Percentiles rank a stretch among this genome's conserved stretches.
Conservation (phyloP, 129 eudicot species). For the Saussurea involucrata region DNA sequence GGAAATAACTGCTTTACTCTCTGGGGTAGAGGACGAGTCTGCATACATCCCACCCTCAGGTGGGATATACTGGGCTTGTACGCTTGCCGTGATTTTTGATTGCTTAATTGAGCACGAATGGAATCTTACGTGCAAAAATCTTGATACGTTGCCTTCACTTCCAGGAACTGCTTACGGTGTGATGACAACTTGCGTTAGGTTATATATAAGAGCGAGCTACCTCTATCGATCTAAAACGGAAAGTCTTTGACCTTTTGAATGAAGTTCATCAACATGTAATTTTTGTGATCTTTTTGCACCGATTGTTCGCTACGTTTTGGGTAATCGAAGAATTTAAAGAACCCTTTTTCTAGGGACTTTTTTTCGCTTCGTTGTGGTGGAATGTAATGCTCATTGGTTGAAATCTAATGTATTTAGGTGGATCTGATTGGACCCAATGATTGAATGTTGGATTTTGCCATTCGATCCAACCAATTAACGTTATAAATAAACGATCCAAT, state of each 20-base stretch:
- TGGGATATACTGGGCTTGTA: background rate
- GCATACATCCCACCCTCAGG: background rate
- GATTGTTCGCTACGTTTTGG: constrained; percentile 18
- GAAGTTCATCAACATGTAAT: constrained; percentile 1
- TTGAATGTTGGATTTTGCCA: background rate
- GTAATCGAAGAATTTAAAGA: constrained; percentile 9
- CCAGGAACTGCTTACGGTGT: constrained; percentile 85
- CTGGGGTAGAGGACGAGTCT: background rate
- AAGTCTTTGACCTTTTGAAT: constrained; percentile 10
- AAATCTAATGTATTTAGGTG: background rate
- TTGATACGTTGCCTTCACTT: constrained; percentile 7
- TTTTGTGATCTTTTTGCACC: constrained; percentile 2
- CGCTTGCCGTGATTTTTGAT: background rate
- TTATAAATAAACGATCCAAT: too few species aligned
- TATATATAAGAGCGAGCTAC: background rate
- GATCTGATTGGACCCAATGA: background rate
- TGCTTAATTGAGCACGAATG: background rate
- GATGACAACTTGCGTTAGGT: constrained; percentile 19
- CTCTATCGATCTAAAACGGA: constrained; percentile 7
- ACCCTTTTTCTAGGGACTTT: background rate
- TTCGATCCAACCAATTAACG: background rate
- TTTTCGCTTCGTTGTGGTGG: background rate
- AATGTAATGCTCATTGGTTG: background rate
- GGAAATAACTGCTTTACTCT: too few species aligned
- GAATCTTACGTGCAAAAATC: background rate